Evolutionary conservation across 768 basidiomycete genomes (phyloP), one percentile per base, ranked within the genome.

Genomic region (Clitopilus passeckerianus): DNA sequence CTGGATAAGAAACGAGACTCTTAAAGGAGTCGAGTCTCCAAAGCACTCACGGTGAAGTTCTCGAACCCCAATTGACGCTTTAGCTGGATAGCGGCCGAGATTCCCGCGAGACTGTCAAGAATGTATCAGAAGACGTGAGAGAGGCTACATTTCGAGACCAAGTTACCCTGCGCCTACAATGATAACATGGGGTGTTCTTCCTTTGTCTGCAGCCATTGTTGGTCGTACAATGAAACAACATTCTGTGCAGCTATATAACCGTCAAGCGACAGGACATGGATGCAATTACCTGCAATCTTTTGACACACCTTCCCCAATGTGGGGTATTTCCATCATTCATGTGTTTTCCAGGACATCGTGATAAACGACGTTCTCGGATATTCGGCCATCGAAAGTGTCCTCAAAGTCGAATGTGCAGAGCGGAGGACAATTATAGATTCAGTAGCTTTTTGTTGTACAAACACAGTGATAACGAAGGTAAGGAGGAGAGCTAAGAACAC

Each of bases 101-200:
- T 78, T 12, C 82, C 81, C 6, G 75, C 77, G 33, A 82, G 59
- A 1, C 81, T 82, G 57, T 34, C 27, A 37, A 24, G 57, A 7
- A 2, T 10, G 22, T 34, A 23, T 52, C 14, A 57, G 30, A 54
- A 5, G 53, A 30, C 14, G 7, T 34, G 16, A 34, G 22, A 34
- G 37, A 18, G 24, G n/a, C 35, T 6, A 14, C 10, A 20, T 34
- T 6, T 27, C 18, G 12, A 55, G 6, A 7, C 16, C 22, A 22
- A 18, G 30, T 60, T 65, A 83, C 81, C 81, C 80, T 20, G 81
- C 82, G 53, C 82, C 81, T 46, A 83, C 73, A 55, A 84, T 79
- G 41, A 75, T 75, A 41, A 84, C 68, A 58, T 70, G 73, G 14
- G 78, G 75, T 22, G 58, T 63, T 24, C 64, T 61, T 56, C 68